phyloP scores from a whole-genome alignment of 2,329 filamentous ascomycete species.

The Fonsecaea multimorphosa region DNA sequence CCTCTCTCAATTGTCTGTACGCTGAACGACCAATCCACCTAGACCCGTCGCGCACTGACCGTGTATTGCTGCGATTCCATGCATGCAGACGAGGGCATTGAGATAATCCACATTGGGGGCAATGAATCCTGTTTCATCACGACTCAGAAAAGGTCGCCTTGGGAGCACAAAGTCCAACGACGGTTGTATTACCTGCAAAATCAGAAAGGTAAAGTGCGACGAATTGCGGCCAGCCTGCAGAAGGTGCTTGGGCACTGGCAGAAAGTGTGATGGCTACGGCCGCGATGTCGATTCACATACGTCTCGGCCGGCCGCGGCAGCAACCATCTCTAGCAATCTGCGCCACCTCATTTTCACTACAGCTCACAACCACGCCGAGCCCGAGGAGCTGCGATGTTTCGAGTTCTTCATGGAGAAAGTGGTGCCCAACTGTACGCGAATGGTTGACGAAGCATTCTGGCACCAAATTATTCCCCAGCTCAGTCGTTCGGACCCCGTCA shows the following conservation, averaged over 20 bases:
- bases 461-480: constrained; percentile 25
- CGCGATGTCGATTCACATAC: neutral
- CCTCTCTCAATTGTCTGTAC: neutral
- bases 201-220: constrained; percentile 38
- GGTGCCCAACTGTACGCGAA: constrained; percentile 19
- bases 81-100: neutral
- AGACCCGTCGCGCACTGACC: neutral
- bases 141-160: constrained; percentile 10
- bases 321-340: neutral
- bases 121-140: neutral
- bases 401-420: constrained; percentile 30
- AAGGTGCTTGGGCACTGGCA: constrained; percentile 36
- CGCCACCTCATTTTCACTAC: neutral
- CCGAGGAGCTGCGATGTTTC: constrained; percentile 21
- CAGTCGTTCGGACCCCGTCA: constrained; percentile 19
- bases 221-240: constrained; percentile 37
- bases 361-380: constrained; percentile 8
- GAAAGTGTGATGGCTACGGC: constrained; percentile 34
- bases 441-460: constrained; percentile 27
- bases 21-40: neutral
- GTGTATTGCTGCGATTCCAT: neutral
- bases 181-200: constrained; percentile 18
- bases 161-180: constrained; percentile 12
- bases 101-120: neutral
- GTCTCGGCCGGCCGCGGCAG: neutral